Evolutionary conservation across 345 rosid species (phyloP), one percentile per base, ranked within the genome.

Genomic region (Eutrema heterophyllum): DNA sequence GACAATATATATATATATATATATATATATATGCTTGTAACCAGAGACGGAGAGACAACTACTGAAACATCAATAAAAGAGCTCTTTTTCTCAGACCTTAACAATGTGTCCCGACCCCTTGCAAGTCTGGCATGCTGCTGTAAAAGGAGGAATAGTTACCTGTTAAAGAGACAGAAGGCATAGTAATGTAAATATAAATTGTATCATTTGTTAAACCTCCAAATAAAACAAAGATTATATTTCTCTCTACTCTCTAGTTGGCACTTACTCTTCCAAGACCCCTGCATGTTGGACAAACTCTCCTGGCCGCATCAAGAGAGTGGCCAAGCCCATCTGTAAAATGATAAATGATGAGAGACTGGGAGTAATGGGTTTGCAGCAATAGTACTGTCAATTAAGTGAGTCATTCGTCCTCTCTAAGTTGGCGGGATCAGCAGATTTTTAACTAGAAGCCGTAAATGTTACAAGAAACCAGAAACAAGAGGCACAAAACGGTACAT

Each of bases 121-220:
- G 79, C 97, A 94, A 32, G 84, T 77, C 75, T 78, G 81, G 78
- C 98, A 91, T 56, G 86, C 81, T 77, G 98, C 75, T 57, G 90
- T 88, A 83, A 94, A 94, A 50, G 97, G 98, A 83, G 98, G 97
- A 81, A 91, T 71, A 21, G 96, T 91, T 49, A 94, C 85, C 98
- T 94, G 83, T 53, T 56, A 70, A 55, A 79, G 59, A 67, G 70
- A 72, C 59, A 60, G 38, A 66, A 30, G 18, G 18, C 30, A 76
- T 30, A 62, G 35, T 53, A 70, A 44, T 48, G 68, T 71, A 59
- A 71, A 77, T 63, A 29, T 21, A 43, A 48, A 26, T n/a, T 33
- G 30, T 66, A 15, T 18, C 21, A 41, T 24, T 33, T 32, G 12
- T 33, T 16, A 60, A 61, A 44, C 44, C 46, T 57, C 69, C 59